Conservation (phyloP, 768 basidiomycete genomes). For the Clavaria fumosa region DNA sequence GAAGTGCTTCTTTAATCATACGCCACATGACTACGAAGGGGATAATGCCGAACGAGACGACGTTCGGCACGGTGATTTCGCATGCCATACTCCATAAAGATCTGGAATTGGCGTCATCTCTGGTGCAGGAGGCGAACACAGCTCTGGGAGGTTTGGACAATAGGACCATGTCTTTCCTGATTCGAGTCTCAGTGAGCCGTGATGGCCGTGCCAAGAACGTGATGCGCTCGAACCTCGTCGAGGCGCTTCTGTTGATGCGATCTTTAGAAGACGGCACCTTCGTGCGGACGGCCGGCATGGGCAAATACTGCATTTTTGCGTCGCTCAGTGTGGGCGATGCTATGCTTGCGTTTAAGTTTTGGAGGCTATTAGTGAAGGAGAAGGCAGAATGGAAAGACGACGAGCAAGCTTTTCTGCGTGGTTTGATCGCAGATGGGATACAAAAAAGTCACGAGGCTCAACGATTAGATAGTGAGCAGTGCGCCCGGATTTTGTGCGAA, state of each 20-base stretch:
- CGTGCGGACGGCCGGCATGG: slow-evolving; percentile 31
- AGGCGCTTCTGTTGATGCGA: slow-evolving; percentile 28
- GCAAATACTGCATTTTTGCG: slow-evolving; percentile 32
- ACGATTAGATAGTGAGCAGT: slow-evolving; percentile 10
- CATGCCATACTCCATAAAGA: slow-evolving; percentile 34
- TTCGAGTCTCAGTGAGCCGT: slow-evolving; percentile 25
- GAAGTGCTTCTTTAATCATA: slow-evolving; percentile 31
- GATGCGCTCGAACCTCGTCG: slow-evolving; percentile 22
- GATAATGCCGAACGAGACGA: slow-evolving; percentile 34
- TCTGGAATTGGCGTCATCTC: slow-evolving; percentile 24
- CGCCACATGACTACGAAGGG: slow-evolving; percentile 33
- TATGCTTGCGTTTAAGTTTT: slow-evolving; percentile 42
- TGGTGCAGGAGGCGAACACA: slow-evolving; percentile 21
- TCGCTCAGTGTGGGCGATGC: slow-evolving; percentile 36
- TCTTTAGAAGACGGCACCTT: slow-evolving; percentile 21
- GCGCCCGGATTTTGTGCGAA: slow-evolving; percentile 24
- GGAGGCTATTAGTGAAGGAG: slow-evolving; percentile 31
- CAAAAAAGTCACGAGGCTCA: slow-evolving; percentile 9
- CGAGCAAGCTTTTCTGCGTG: slow-evolving; percentile 30
- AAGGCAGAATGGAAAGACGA: slow-evolving; percentile 33
- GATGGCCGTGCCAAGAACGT: slow-evolving; percentile 14
- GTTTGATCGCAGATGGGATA: slow-evolving; percentile 24
- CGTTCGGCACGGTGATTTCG: slow-evolving; percentile 49
- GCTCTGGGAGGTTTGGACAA: slow-evolving; percentile 20
- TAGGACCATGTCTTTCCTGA: slow-evolving; percentile 34